Base-by-base conservation (phyloP, 2,329 filamentous ascomycete genomes). In the Claviceps pusilla region DNA sequence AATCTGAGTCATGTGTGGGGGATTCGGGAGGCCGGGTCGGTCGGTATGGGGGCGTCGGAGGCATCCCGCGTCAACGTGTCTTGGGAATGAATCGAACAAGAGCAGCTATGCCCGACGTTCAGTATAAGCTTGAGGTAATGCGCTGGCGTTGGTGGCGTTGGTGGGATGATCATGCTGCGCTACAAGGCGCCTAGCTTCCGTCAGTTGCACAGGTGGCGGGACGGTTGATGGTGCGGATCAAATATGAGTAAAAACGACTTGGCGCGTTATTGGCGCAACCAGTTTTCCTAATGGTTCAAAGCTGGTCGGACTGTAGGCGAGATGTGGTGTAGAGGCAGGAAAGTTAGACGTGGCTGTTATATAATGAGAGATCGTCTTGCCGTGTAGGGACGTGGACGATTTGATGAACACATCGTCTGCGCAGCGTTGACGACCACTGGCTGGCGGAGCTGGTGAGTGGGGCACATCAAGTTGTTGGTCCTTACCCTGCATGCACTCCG, bases 1-100 rank as follows among this genome's bases (percentile, higher is more conserved):
- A 87, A 66, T 90, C 86, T 65, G 83, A 87, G 65, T 89, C 85
- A 69, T 82, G 74, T 63, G 73, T 69, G 57, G 77, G 76, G 57
- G 78, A 80, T 69, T 85, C 81, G 31, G 31, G 31, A 33, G 31
- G 77, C 67, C 83, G 77, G 64, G 78, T 72, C 61, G 72, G 69
- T 64, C 72, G 74, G 66, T 76, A 74, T 39, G 73, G 67, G 54
- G 71, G 71, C 72, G 73, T 70, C 64, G 75, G 68, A 76, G 78
- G 76, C 79, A 82, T 80, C 68, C 76, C 76, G 75, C 68, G 59
- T 62, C 48, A 55, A 57, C 53, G 19, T 47, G 39, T 29, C 45
- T 24, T 39, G 45, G 31, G 10, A 43, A 31, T 16, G 14, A 42
- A 50, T 7, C 12, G 35, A 28, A 46, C 43, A 35, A 45, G 45